Evolutionary conservation across 148 eudicot genomes (phyloP).

Genomic region (Salicornia ramosissima): DNA sequence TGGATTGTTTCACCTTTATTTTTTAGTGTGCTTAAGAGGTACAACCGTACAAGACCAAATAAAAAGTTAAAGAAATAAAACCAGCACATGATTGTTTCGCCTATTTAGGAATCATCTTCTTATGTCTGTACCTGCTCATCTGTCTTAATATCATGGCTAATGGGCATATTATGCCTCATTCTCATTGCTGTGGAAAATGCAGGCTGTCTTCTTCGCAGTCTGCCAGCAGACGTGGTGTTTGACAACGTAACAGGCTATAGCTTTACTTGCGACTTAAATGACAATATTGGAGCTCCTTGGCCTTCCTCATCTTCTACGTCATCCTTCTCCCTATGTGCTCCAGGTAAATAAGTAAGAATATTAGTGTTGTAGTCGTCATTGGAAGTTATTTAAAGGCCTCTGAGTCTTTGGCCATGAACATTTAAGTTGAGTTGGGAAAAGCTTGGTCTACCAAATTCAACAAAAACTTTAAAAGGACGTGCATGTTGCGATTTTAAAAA

Average conservation of each 20-base stretch:
- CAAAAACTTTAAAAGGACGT: background rate
- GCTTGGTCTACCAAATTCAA: background rate
- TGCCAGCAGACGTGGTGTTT: constrained; percentile 70
- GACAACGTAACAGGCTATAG: constrained; percentile 82
- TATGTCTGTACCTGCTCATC: background rate
- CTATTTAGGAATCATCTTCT: background rate
- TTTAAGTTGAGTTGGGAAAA: background rate
- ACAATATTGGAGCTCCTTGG: constrained; percentile 96
- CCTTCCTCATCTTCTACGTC: constrained; percentile 81
- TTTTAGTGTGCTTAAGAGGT: no score
- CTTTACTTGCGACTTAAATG: constrained; percentile 87
- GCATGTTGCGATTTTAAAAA: background rate
- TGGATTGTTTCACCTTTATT: no score
- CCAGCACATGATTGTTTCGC: no score
- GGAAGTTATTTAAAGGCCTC: background rate
- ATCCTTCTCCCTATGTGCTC: constrained; percentile 89
- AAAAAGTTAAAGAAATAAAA: no score
- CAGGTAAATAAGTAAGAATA: constrained; percentile 48
- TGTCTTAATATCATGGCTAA: background rate
- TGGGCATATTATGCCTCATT: background rate
- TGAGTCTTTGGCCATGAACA: background rate
- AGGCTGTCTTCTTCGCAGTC: constrained; percentile 92
- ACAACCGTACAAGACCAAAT: no score
- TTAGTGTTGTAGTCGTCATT: background rate
- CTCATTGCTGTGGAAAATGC: constrained; percentile 24